Evolutionary conservation across 106 monocot genomes (phyloP).

Genomic region (Allium cepa): DNA sequence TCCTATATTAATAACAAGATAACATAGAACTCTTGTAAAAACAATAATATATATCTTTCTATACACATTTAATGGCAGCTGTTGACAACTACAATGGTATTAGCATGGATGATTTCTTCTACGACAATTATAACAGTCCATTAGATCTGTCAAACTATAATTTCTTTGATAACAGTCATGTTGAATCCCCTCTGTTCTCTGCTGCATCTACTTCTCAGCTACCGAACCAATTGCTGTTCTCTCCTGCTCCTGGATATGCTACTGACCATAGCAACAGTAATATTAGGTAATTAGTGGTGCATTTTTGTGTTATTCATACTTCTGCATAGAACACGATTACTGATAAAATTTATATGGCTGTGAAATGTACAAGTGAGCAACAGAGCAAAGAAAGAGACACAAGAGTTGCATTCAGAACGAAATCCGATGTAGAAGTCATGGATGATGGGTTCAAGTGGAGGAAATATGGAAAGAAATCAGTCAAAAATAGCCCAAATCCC

Average conservation of each 20-base stretch:
- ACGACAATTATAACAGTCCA: slow-evolving; percentile 3
- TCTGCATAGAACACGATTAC: neutral
- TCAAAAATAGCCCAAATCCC: slow-evolving; percentile 29
- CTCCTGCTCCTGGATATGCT: no score
- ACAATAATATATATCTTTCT: neutral
- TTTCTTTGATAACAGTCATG: neutral
- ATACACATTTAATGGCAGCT: neutral
- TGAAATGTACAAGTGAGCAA: neutral
- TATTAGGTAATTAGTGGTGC: neutral
- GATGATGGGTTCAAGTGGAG: slow-evolving; percentile 34
- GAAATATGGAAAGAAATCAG: slow-evolving; percentile 28
- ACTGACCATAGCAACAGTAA: neutral
- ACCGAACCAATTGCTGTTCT: neutral
- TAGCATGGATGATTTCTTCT: slow-evolving; percentile 7
- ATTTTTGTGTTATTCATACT: neutral
- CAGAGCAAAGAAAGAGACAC: neutral
- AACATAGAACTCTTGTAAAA: neutral
- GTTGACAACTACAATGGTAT: neutral
- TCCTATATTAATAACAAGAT: neutral
- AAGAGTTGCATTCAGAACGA: slow-evolving; percentile 22
- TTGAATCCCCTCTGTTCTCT: neutral
- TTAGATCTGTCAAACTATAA: slow-evolving; percentile 22
- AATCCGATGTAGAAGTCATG: slow-evolving; percentile 17
- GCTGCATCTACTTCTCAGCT: neutral
- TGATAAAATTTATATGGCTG: neutral